Evolutionary conservation across 805 yeast species (phyloP).

Genomic region (Spathaspora passalidarum): DNA sequence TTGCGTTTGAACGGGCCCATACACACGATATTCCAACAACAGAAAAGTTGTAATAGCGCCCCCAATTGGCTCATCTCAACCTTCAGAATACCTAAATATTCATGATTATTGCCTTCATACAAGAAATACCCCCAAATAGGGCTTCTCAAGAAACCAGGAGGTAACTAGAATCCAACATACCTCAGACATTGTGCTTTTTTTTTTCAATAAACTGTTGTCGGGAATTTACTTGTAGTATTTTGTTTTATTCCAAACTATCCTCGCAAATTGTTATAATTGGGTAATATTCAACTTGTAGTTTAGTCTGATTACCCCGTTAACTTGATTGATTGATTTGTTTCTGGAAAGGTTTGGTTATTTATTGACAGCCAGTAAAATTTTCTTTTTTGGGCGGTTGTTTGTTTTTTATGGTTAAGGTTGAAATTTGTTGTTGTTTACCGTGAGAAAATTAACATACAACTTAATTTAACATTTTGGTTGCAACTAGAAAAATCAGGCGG

Average conservation of each 20-base stretch:
- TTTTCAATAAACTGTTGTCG: not conserved
- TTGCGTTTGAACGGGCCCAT: no score
- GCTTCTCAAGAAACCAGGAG: not conserved
- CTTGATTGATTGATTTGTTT: not conserved
- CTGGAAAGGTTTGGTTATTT: not conserved
- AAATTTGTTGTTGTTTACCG: not conserved
- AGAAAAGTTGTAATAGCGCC: no score
- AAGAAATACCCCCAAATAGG: not conserved
- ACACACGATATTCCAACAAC: no score
- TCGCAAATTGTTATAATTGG: not conserved
- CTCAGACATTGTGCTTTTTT: constrained; percentile 1
- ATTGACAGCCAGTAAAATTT: not conserved
- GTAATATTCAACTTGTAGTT: not conserved
- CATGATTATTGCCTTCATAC: no score
- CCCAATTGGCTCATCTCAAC: no score
- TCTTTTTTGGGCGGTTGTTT: not conserved
- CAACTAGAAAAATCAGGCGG: not conserved
- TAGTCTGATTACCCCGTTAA: not conserved
- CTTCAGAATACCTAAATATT: no score
- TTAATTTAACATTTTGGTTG: not conserved
- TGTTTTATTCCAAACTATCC: not conserved
- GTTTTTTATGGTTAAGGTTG: not conserved
- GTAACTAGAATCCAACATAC: not conserved
- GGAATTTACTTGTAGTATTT: not conserved
- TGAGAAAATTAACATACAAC: not conserved